Base-by-base conservation (phyloP, 148 eudicot species). In the Beta vulgaris region DNA sequence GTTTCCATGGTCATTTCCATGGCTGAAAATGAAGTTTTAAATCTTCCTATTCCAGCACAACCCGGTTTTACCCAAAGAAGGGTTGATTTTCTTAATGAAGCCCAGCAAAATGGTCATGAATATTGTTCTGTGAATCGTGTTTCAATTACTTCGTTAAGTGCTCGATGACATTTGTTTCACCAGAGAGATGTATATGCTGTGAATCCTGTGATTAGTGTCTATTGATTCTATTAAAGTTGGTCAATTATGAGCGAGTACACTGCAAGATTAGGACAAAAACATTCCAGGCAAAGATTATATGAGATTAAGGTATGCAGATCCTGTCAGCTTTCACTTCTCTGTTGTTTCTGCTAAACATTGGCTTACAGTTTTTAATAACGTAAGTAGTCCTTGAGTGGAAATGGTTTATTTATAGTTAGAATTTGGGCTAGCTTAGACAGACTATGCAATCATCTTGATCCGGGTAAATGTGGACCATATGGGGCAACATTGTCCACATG, bases 1-100 rank as follows among this genome's bases (percentile, higher is more conserved):
- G 77, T 77, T 76, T 55, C 83, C 0, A 39, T 53, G 19, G 81
- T 83, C 16, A 16, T 80, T 37, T 40, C 66, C 9, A 73, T 80
- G 81, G 34, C 80, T 57, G 62, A 58, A 34, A 58, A 23, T 26
- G 76, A 58, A 31, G 65, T 74, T 19, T 49, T 51, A 11, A 66
- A 49, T 53, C 78, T 82, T 26, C 84, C 82, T 1, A 15, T 7
- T 25, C 88, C 85, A 6, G 21, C 10, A 0, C 77, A 48, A 44
- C 58, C 79, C 8, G 49, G 43, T 51, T 85, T 79, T 80, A 53
- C 67, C 26, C 71, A 35, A 74, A 73, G 42, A n/a, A 73, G 23
- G 31, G n/a, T 0, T 31, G 0, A 19, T 19, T 29, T 69, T 35
- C 7, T 6, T 29, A 34, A 61, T 18, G 43, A 28, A 19, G 18